Conservation (phyloP, 805 yeast genomes). For the Pichia gijzeniarum region DNA sequence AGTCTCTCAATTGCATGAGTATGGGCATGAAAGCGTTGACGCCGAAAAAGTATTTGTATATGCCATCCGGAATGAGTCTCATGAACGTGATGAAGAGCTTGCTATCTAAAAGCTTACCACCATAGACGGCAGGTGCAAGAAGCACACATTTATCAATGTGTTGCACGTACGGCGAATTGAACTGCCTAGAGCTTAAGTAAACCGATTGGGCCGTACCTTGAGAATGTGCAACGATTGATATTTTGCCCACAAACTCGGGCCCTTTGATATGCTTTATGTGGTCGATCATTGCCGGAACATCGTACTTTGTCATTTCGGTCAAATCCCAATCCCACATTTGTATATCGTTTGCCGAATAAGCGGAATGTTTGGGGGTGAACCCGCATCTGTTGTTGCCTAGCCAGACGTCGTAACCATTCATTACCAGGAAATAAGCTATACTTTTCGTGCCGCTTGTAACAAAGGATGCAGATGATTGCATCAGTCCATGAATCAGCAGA, state of each 20-base stretch:
- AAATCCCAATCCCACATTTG: constrained; percentile 93
- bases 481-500: constrained; percentile 74
- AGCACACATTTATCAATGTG: constrained; percentile 60
- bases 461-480: constrained; percentile 83
- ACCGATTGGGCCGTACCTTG: constrained; percentile 92
- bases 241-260: constrained; percentile 30
- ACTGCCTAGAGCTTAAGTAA: constrained; percentile 46
- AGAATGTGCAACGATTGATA: constrained; percentile 75
- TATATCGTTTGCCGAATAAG: constrained; percentile 36
- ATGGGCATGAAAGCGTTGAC: constrained; percentile 70
- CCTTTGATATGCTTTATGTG: constrained; percentile 30
- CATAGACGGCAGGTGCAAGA: constrained; percentile 87
- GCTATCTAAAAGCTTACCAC: constrained; percentile 67
- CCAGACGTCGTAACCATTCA: constrained; percentile 77
- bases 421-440: constrained; percentile 50
- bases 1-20: constrained; percentile 53
- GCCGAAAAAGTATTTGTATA: constrained; percentile 60
- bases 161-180: constrained; percentile 26
- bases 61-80: constrained; percentile 40
- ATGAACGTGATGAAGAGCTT: constrained; percentile 57
- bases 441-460: constrained; percentile 79
- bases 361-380: constrained; percentile 61
- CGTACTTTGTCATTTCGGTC: constrained; percentile 71
- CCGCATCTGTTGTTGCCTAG: constrained; percentile 89
- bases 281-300: constrained; percentile 67